phyloP scores from a whole-genome alignment of 345 rosid species.

The Eucalyptus camaldulensis region DNA sequence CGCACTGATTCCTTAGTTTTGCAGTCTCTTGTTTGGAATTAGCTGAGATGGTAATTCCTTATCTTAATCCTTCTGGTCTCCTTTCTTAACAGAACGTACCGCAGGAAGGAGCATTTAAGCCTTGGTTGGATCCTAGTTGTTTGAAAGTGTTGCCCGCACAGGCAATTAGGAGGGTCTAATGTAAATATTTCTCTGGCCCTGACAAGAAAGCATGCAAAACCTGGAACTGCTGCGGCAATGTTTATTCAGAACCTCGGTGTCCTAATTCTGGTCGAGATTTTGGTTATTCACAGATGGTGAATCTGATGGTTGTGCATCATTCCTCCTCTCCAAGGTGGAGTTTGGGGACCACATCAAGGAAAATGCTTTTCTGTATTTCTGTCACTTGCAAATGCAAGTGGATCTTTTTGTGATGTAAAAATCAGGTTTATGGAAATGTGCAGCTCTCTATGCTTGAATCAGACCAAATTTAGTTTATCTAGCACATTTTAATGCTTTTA shows the following conservation, averaged over 20 bases:
- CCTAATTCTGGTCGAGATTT: not conserved
- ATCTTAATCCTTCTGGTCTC: not conserved
- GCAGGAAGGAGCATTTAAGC: conserved; percentile 35
- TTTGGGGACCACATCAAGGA: not conserved
- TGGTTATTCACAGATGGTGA: not conserved
- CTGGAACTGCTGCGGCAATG: not conserved
- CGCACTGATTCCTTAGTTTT: not conserved
- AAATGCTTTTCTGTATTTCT: not conserved
- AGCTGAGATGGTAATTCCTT: not conserved
- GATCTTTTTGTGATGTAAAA: not conserved
- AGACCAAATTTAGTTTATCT: not conserved
- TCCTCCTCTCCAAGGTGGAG: not conserved
- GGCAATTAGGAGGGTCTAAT: not conserved
- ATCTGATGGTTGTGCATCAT: not conserved
- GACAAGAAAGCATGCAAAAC: not conserved
- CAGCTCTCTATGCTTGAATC: not conserved
- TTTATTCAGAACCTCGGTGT: not conserved
- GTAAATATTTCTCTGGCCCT: not conserved
- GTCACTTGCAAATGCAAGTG: not conserved
- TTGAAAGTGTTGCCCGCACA: conserved; percentile 6
- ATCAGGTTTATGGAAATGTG: not conserved
- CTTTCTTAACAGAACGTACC: conserved; percentile 24
- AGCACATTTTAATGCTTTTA: not conserved
- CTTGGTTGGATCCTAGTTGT: conserved; percentile 34
- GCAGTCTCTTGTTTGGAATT: not conserved